Base-by-base conservation (phyloP, 371 early-diverging fungal species). In the Basidiobolus heterosporus region DNA sequence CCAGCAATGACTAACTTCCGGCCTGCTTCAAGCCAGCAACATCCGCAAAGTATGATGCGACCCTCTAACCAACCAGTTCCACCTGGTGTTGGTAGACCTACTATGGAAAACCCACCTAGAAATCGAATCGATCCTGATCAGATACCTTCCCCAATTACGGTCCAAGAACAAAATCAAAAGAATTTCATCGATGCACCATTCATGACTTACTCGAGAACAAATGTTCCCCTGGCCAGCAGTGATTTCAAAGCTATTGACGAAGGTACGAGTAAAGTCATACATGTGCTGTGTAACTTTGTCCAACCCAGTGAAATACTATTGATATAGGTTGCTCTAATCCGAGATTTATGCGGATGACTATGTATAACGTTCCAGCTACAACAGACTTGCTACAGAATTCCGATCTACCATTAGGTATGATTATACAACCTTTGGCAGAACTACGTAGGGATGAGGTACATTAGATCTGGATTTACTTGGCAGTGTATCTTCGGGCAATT, bases 371-470 rank as follows among this genome's bases (percentile, higher is more conserved):
- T 2, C 95, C 97, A 13, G 55, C 67, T 18, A 76, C 82, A 1
- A 78, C 79, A 16, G 88, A 92, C 19, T 58, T 96, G 18, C 56
- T 78, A 21, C 69, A 72, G 42, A 70, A 74, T 36, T 78, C 87
- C 16, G 69, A 77, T 35, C 53, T 97, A 13, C 93, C 95, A 1
- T 65, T 93, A 41, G 94, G 89, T 8, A 51, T 90, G 35, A 61
- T 92, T 24, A 62, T 93, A n/a, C 93, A 94, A 59, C 97, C 98
- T 5, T 61, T 93, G 41, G 91, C 92, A 14, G 70, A 78, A 30
- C 61, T 84, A 20, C 76, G 75, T 15, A 58, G 74, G 13, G 72
- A 75, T 6, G 91, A 94, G 60, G 72, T 70, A 39, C 30, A 30
- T 30, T 30, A 5, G 9, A 30, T 30, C 30, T 30, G 9, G 30